A percentile compares a stretch with the other conserved stretches of the same genome.
phyloP scores from a whole-genome alignment of 495 filamentous ascomycete genomes.

The Podospora tetraspora region DNA sequence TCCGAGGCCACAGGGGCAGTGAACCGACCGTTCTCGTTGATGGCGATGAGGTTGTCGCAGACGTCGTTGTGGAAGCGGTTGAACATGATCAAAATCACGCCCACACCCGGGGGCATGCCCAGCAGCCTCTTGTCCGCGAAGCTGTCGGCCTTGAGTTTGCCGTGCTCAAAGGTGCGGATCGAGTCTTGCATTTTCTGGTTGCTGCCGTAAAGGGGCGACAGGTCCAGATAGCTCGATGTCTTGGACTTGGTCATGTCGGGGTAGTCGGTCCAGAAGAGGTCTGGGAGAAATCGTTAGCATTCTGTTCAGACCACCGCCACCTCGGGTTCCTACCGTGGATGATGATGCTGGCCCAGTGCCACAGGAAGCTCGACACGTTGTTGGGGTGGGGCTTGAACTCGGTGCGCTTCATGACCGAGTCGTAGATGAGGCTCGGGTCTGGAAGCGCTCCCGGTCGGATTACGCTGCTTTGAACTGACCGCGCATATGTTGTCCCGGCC shows the following conservation, averaged over 20 bases:
- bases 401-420: conserved; percentile 52
- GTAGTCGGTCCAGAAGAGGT: conserved; percentile 40
- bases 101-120: conserved; percentile 80
- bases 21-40: conserved; percentile 71
- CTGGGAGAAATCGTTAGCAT: conserved; percentile 13
- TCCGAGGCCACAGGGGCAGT: conserved; percentile 46
- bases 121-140: conserved; percentile 73
- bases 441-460: conserved; percentile 62
- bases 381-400: conserved; percentile 51
- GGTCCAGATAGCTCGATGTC: conserved; percentile 81
- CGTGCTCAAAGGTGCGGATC: conserved; percentile 74
- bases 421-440: conserved; percentile 73
- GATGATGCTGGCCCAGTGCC: conserved; percentile 85
- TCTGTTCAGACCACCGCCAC: neutral
- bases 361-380: conserved; percentile 80
- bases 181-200: conserved; percentile 67
- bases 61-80: conserved; percentile 79
- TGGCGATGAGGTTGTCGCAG: conserved; percentile 58
- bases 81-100: conserved; percentile 68
- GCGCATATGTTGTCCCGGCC: conserved; percentile 58
- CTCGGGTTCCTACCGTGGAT: conserved; percentile 55
- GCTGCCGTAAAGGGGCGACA: conserved; percentile 81
- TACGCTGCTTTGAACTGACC: conserved; percentile 57
- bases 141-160: conserved; percentile 76
- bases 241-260: conserved; percentile 51